These are phyloP conservation scores for Picea abies DNA, from an alignment of 83 land plant species.

Conservation along the genomic window DNA sequence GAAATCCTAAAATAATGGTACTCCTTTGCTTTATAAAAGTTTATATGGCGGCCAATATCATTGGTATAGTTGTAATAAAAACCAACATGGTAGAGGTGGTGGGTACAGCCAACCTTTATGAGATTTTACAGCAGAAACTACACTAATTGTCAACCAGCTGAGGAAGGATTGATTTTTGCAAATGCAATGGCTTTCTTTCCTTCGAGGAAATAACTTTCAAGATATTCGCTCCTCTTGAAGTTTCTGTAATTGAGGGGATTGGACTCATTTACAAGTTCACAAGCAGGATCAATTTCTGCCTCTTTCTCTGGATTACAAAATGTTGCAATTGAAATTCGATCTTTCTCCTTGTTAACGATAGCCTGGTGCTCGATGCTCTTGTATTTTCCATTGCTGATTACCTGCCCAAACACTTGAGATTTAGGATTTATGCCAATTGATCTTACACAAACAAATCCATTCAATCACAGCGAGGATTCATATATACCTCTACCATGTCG, in stretches of 20 bases:
- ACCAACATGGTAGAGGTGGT: not conserved
- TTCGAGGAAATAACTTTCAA: not conserved
- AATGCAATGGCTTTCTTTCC: no score
- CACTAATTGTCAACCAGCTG: no score
- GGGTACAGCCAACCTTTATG: no score
- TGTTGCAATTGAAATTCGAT: slow-evolving; percentile 53
- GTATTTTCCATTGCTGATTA: slow-evolving; percentile 40
- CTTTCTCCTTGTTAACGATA: slow-evolving; percentile 18
- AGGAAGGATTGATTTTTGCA: no score
- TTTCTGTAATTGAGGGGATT: not conserved
- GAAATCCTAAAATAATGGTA: no score
- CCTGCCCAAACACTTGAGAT: slow-evolving; percentile 16
- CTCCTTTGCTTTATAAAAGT: no score
- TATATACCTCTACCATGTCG: slow-evolving; percentile 27
- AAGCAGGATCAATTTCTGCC: slow-evolving; percentile 58
- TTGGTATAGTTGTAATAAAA: no score
- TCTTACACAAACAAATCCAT: not conserved
- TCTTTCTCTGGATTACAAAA: slow-evolving; percentile 56
- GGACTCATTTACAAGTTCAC: slow-evolving; percentile 21
- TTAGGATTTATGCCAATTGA: not conserved
- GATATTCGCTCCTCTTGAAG: not conserved
- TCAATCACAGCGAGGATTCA: slow-evolving; percentile 14
- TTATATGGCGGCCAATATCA: no score
- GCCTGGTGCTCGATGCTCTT: slow-evolving; percentile 48
- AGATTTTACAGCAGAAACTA: no score